Evolutionary conservation across 805 yeast genomes (phyloP).

Genomic region (Candida endomychidarum): DNA sequence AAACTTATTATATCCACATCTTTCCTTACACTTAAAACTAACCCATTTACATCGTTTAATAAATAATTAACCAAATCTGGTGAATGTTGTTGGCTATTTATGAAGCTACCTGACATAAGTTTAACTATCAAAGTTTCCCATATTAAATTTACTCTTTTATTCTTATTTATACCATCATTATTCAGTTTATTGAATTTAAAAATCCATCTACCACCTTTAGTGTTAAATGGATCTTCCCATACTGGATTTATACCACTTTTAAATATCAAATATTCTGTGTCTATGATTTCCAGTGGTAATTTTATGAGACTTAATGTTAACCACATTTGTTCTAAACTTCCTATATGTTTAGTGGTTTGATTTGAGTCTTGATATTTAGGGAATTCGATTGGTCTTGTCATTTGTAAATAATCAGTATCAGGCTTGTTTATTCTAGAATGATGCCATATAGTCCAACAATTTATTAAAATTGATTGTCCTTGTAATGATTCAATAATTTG

Average conservation of each 20-base stretch:
- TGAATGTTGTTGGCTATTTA: constrained; percentile 33
- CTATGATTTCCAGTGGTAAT: constrained; percentile 37
- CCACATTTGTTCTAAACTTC: constrained; percentile 57
- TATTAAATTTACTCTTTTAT: constrained; percentile 41
- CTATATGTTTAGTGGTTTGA: constrained; percentile 29
- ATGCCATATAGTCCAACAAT: constrained; percentile 53
- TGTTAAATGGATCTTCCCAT: constrained; percentile 66
- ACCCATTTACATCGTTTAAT: constrained; percentile 55
- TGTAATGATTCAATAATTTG: constrained; percentile 23
- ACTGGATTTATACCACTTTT: constrained; percentile 61
- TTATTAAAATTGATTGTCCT: constrained; percentile 42
- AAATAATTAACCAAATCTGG: constrained; percentile 38
- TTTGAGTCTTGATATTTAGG: constrained; percentile 21
- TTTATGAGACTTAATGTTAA: constrained; percentile 39
- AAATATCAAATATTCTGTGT: constrained; percentile 57
- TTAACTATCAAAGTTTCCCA: constrained; percentile 59
- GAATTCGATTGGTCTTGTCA: constrained; percentile 45
- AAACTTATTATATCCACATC: constrained; percentile 60
- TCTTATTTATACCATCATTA: constrained; percentile 20
- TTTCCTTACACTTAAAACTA: constrained; percentile 56
- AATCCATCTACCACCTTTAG: constrained; percentile 64
- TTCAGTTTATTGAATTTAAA: constrained; percentile 43
- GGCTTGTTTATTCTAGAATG: constrained; percentile 35
- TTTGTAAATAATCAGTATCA: constrained; percentile 37
- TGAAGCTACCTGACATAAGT: constrained; percentile 50